Evolutionary conservation across 768 basidiomycete genomes (phyloP), one percentile per base, ranked within the genome.

Genomic region (Leccinum subgranulosum): DNA sequence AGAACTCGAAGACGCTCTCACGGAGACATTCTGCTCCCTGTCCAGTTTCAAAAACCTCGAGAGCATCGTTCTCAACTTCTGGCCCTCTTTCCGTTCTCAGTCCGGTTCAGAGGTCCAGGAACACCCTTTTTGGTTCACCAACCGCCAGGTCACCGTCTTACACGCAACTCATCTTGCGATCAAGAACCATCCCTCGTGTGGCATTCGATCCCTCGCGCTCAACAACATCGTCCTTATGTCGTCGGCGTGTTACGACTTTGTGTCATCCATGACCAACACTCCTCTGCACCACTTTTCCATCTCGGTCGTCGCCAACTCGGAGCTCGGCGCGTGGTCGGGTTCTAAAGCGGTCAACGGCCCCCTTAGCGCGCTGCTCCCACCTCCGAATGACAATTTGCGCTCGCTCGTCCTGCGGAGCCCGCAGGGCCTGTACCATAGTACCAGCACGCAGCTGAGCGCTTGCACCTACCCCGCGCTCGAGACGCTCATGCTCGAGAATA

Each of bases 51-150:
- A 58, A 55, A 64, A 60, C 33, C 63, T 72, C 3, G 57, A 62
- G 36, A 57, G 53, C 8, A 55, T 72, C 14, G 52, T 55, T 6
- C 64, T 73, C 52, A 70, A 65, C 53, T 72, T 72, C 31, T 72
- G 70, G 70, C 70, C 70, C 8, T 68, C 68, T 0, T 73, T 72
- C 58, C 53, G 51, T 23, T 66, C 70, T 7, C 62, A 68, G 15
- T 31, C 19, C 6, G 70, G 64, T 2, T 14, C 28, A 10, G 70
- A 72, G 47, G 43, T 66, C 8, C 66, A 53, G 17, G 72, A 72
- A 15, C 61, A 66, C 19, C 72, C 70, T 5, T 72, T 61, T 47
- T 72, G 70, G 70, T 72, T 73, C 51, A 61, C 70, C 33, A 63
- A 60, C 52, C 70, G 72, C 36, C 70, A 72, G 49, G 28, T 66